These are phyloP conservation scores for Vanderwaltozyma verrucispora DNA, from an alignment of 805 yeast genomes.

Conservation along the genomic window DNA sequence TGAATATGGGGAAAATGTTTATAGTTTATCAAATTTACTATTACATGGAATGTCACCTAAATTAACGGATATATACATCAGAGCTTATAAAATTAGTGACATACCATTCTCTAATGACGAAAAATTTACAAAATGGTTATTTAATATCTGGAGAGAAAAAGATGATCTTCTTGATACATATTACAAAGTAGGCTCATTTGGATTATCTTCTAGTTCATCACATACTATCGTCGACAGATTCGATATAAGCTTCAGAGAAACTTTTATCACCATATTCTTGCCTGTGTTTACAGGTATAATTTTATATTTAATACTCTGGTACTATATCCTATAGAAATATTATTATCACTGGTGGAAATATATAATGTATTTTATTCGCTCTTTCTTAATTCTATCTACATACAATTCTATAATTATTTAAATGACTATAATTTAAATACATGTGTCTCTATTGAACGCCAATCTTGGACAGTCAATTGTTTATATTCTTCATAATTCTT, in stretches of 20 bases:
- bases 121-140: constrained; percentile 70
- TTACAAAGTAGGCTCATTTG: constrained; percentile 45
- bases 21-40: constrained; percentile 52
- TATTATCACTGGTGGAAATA: too few species aligned
- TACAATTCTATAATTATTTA: too few species aligned
- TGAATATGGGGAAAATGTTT: constrained; percentile 70
- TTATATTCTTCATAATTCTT: constrained; percentile 41
- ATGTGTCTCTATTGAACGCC: constrained; percentile 34
- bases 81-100: constrained; percentile 44
- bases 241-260: background rate
- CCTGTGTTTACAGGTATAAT: background rate
- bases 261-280: background rate
- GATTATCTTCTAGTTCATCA: background rate
- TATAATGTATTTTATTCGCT: too few species aligned
- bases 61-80: constrained; percentile 51
- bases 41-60: constrained; percentile 65
- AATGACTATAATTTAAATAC: constrained; percentile 15
- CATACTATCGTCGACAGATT: background rate
- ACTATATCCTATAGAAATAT: too few species aligned
- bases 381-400: too few species aligned
- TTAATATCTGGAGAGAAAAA: constrained; percentile 63
- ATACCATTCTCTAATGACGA: constrained; percentile 47
- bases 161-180: constrained; percentile 62
- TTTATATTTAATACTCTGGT: background rate
- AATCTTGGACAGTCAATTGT: constrained; percentile 44